Evolutionary conservation across 2,329 filamentous ascomycete genomes (phyloP).

Genomic region (Sarocladium kiliense): DNA sequence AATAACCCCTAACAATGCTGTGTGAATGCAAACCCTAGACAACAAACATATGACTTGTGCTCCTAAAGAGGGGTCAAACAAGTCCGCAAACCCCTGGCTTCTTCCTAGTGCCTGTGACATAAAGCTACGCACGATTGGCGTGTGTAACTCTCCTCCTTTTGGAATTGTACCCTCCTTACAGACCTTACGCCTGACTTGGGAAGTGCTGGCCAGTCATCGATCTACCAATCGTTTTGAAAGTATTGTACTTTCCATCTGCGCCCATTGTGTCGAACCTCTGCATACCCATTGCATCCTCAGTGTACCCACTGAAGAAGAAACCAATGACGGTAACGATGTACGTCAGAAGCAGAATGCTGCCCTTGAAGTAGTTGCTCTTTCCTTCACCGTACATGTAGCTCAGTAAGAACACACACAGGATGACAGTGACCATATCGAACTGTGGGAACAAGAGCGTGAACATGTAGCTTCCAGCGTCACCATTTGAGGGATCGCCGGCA

Average conservation of each 20-base stretch:
- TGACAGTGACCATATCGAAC: slow-evolving; percentile 98
- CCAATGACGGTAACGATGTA: slow-evolving; percentile 90
- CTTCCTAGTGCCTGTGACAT: not conserved
- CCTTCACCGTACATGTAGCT: slow-evolving; percentile 98
- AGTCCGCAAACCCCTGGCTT: not conserved
- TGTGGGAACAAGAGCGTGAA: slow-evolving; percentile 94
- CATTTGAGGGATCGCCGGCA: slow-evolving; percentile 32
- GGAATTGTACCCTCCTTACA: not conserved
- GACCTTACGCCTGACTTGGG: not conserved
- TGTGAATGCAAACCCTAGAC: not conserved
- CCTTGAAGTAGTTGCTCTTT: slow-evolving; percentile 99
- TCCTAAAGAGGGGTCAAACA: not conserved
- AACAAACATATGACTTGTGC: not conserved
- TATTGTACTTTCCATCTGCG: slow-evolving; percentile 42
- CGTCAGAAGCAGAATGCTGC: slow-evolving; percentile 85
- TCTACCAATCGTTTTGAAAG: slow-evolving; percentile 49
- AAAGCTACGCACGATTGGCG: not conserved
- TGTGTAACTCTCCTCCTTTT: not conserved
- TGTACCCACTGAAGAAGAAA: slow-evolving; percentile 75
- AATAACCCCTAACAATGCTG: not conserved
- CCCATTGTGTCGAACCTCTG: slow-evolving; percentile 51
- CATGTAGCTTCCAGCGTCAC: slow-evolving; percentile 50
- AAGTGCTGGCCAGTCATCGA: slow-evolving; percentile 29
- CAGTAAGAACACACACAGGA: slow-evolving; percentile 90
- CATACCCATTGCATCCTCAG: slow-evolving; percentile 36